Evolutionary conservation across 2,329 filamentous ascomycete genomes (phyloP), one percentile per base, ranked within the genome.

Genomic region (Falciphora oryzae): DNA sequence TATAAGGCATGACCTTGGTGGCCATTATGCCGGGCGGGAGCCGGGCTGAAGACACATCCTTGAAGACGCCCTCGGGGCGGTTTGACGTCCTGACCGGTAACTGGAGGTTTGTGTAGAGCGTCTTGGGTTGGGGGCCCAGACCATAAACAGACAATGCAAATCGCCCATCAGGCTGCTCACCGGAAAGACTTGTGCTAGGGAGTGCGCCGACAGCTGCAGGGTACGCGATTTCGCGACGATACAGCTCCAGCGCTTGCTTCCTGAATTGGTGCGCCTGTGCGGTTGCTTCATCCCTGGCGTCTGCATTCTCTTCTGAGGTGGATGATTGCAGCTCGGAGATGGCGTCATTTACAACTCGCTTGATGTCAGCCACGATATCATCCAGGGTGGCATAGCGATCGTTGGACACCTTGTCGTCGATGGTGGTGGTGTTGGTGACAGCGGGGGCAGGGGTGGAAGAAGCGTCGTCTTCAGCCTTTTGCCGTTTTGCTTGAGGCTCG

Each of bases 61-160:
- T 77, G 65, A 74, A 64, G 22, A 71, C 65, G 13, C 72, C 70
- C 56, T 71, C 69, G 0, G 67, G 64, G 35, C 70, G 65, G 27
- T 69, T 66, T 10, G 68, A 68, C 8, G 72, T 68, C 31, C 77
- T 74, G 1, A 72, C 67, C 16, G 80, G 77, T 64, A 84, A 81
- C 68, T 90, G 91, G 62, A 97, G 80, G 75, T 93, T 96, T 4
- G 94, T 96, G 74, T 95, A 97, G 4, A 97, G 80, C 66, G 94
- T 90, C 69, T 88, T 89, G 50, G 90, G 84, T 59, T 87, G 87
- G 1, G 89, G 87, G 57, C 90, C 90, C 69, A 88, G 90, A 64
- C 91, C 92, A 69, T 88, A 89, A 1, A 96, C 80, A 0, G 91
- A 94, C 65, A 97, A 79, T 7, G 94, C 88, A 22, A 87, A 83